These are phyloP conservation scores for Agastache rugosa DNA, from an alignment of 257 asterid species.

Conservation along the genomic window DNA sequence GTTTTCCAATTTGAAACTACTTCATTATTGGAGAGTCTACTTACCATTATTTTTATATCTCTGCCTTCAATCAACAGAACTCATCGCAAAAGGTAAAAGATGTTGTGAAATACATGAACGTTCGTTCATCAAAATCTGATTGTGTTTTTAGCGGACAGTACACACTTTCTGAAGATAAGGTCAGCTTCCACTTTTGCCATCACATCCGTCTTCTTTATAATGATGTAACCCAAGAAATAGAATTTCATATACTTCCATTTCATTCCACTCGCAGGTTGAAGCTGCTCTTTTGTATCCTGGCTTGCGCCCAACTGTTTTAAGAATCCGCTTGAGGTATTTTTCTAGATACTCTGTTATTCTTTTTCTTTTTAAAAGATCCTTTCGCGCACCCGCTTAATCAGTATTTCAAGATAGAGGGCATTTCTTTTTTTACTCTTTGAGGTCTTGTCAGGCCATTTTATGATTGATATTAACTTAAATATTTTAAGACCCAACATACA, in stretches of 20 bases:
- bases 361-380: not conserved
- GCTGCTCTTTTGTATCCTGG: conserved; percentile 97
- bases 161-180: conserved; percentile 89
- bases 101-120: conserved; percentile 79
- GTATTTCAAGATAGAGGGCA: not conserved
- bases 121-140: conserved; percentile 68
- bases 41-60: not conserved
- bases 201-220: not conserved
- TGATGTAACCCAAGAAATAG: conserved; percentile 1
- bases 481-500: not conserved
- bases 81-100: conserved; percentile 88
- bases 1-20: not conserved
- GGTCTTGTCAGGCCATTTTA: not conserved
- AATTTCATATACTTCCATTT: conserved; percentile 14
- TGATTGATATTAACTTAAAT: not conserved
- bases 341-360: not conserved
- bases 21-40: conserved; percentile 22
- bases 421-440: not conserved
- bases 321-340: conserved; percentile 84
- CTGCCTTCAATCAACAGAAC: conserved; percentile 54
- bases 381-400: not conserved
- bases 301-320: conserved; percentile 83
- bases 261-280: conserved; percentile 65
- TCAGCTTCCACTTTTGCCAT: conserved; percentile 30
- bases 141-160: conserved; percentile 77